These are phyloP conservation scores for Iberis pinnata DNA, from an alignment of 345 rosid species.

Conservation along the genomic window DNA sequence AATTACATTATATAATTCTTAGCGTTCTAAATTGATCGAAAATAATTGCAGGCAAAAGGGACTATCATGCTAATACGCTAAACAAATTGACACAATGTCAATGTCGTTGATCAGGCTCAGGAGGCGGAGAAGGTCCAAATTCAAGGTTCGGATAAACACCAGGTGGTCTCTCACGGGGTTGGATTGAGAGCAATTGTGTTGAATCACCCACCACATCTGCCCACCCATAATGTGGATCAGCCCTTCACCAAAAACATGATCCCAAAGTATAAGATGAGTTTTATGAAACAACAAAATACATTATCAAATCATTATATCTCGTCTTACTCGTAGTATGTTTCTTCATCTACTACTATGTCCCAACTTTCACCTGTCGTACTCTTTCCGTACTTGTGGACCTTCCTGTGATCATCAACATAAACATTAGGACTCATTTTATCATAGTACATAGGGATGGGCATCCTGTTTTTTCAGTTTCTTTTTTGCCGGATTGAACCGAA, in stretches of 20 bases:
- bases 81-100: slow-evolving; percentile 5
- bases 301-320: neutral
- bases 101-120: slow-evolving; percentile 39
- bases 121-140: slow-evolving; percentile 52
- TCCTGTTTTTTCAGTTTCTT: no score
- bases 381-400: slow-evolving; percentile 95
- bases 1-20: slow-evolving; percentile 23
- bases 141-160: slow-evolving; percentile 73
- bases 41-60: slow-evolving; percentile 12
- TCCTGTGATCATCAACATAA: slow-evolving; percentile 38
- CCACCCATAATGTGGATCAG: slow-evolving; percentile 99
- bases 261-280: neutral
- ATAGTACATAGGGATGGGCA: no score
- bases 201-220: slow-evolving; percentile 93
- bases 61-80: slow-evolving; percentile 21
- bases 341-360: slow-evolving; percentile 94
- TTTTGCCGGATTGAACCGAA: no score
- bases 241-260: slow-evolving; percentile 40
- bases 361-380: slow-evolving; percentile 96
- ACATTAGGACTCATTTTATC: slow-evolving; percentile 4
- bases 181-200: slow-evolving; percentile 67
- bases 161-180: slow-evolving; percentile 77
- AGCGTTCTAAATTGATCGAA: neutral
- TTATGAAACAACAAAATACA: slow-evolving; percentile 1
- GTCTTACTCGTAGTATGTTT: slow-evolving; percentile 88